A percentile compares a stretch with the other conserved stretches of the same genome.
These are phyloP conservation scores for Plenodomus biglobosus DNA, from an alignment of 2,329 filamentous ascomycete species.

Conservation along the genomic window DNA sequence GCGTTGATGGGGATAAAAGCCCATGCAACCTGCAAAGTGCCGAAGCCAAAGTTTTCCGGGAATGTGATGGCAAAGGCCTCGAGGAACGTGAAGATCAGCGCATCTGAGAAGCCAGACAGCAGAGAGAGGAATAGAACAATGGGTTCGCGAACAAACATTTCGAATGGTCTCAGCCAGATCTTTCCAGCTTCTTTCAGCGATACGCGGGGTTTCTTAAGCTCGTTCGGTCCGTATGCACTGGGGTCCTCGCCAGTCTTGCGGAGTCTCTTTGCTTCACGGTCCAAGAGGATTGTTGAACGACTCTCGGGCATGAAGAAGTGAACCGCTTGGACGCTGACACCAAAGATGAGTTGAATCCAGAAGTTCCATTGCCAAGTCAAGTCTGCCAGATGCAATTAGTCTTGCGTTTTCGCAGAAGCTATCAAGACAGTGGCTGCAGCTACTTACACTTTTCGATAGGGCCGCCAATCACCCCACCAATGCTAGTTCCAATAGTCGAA, in stretches of 20 bases:
- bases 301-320: slow-evolving; percentile 74
- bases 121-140: slow-evolving; percentile 72
- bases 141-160: slow-evolving; percentile 71
- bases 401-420: slow-evolving; percentile 61
- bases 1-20: slow-evolving; percentile 56
- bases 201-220: slow-evolving; percentile 52
- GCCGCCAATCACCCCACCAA: slow-evolving; percentile 69
- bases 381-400: slow-evolving; percentile 44
- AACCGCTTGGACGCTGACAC: slow-evolving; percentile 65
- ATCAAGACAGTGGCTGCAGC: too few species aligned
- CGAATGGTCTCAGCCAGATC: slow-evolving; percentile 57
- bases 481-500: slow-evolving; percentile 66
- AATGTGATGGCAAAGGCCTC: slow-evolving; percentile 70
- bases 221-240: slow-evolving; percentile 72
- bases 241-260: slow-evolving; percentile 60
- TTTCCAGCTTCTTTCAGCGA: slow-evolving; percentile 44
- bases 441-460: slow-evolving; percentile 50
- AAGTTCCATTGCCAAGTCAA: slow-evolving; percentile 71
- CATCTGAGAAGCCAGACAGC: slow-evolving; percentile 72
- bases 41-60: slow-evolving; percentile 63
- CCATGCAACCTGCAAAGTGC: slow-evolving; percentile 58
- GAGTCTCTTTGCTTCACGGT: slow-evolving; percentile 72
- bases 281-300: slow-evolving; percentile 71
- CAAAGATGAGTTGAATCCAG: slow-evolving; percentile 82
- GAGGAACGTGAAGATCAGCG: slow-evolving; percentile 76